These are phyloP conservation scores for Fomitopsis palustris DNA, from an alignment of 1,284 basidiomycete species.

Conservation along the genomic window DNA sequence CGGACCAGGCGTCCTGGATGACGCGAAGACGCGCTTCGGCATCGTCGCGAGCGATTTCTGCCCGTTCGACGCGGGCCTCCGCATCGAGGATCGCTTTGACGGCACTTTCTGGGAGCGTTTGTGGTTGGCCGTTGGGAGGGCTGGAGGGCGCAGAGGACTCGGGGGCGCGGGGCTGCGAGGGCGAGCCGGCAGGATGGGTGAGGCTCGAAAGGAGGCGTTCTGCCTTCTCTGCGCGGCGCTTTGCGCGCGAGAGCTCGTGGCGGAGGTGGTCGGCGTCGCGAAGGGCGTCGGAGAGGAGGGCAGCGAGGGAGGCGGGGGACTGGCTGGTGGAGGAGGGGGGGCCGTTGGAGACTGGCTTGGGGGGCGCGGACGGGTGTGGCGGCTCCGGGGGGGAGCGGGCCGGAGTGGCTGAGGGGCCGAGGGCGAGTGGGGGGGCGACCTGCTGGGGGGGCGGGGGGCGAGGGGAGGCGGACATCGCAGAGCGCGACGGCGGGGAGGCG, in stretches of 20 bases:
- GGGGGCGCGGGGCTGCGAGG: conserved; percentile 8
- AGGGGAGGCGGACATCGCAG: conserved; percentile 7
- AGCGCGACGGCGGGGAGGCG: conserved; percentile 2
- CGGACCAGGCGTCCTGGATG: conserved; percentile 49
- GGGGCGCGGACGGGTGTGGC: conserved; percentile 13
- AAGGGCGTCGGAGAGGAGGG: conserved; percentile 49
- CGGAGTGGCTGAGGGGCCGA: conserved; percentile 11
- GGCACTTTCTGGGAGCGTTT: conserved; percentile 25
- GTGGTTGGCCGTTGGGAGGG: conserved; percentile 2
- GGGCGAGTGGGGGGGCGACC: conserved; percentile 8
- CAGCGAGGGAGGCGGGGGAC: conserved; percentile 48
- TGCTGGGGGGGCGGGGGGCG: conserved; percentile 20
- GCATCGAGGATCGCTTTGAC: conserved; percentile 39
- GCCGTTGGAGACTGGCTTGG: conserved; percentile 9
- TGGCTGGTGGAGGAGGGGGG: conserved; percentile 9
- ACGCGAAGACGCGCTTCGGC: conserved; percentile 46
- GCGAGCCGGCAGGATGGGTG: conserved; percentile 13
- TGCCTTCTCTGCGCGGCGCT: conserved; percentile 48
- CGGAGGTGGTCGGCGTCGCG: conserved; percentile 48
- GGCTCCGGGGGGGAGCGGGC: conserved; percentile 25
- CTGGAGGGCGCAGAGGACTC: conserved; percentile 17
- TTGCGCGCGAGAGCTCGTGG: conserved; percentile 40
- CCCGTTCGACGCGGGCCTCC: conserved; percentile 45
- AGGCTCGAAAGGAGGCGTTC: conserved; percentile 44
- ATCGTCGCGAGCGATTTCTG: conserved; percentile 55